phyloP scores from a whole-genome alignment of 768 basidiomycete species.

The Auriculariales sp. region DNA sequence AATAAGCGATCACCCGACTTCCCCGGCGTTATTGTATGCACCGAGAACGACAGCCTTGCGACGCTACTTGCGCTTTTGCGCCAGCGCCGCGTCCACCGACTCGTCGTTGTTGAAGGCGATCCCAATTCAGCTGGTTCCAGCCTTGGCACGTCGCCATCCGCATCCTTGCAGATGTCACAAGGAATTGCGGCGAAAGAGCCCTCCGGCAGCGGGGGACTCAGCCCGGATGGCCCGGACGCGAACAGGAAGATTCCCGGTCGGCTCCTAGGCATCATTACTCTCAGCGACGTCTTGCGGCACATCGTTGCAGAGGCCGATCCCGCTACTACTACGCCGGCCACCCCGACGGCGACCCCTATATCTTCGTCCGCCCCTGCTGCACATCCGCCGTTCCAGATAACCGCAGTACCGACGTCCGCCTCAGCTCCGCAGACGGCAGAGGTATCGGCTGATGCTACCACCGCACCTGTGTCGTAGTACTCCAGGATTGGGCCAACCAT shows the following conservation, averaged over 20 bases:
- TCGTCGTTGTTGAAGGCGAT: slow-evolving; percentile 91
- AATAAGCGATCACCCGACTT: slow-evolving; percentile 89
- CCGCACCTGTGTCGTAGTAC: no score
- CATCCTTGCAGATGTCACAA: not conserved
- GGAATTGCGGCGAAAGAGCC: not conserved
- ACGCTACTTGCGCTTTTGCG: slow-evolving; percentile 85
- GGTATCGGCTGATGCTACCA: no score
- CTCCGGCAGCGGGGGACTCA: no score
- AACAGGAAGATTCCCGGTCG: slow-evolving; percentile 27
- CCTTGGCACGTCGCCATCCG: not conserved
- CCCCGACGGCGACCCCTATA: no score
- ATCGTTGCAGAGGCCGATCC: slow-evolving; percentile 36
- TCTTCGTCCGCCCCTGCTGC: no score
- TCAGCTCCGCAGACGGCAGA: no score
- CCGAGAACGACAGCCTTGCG: slow-evolving; percentile 79
- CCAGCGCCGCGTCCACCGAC: slow-evolving; percentile 82
- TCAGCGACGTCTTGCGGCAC: slow-evolving; percentile 79
- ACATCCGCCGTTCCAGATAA: no score
- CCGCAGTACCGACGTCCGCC: no score
- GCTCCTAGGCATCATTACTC: slow-evolving; percentile 72
- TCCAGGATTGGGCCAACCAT: no score
- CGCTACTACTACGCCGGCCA: no score
- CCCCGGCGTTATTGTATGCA: slow-evolving; percentile 92
- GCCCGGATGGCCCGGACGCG: not conserved
- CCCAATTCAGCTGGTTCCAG: not conserved